Conservation (phyloP, 192 early-diverging fungal genomes). For the Haplosporangium gracile region DNA sequence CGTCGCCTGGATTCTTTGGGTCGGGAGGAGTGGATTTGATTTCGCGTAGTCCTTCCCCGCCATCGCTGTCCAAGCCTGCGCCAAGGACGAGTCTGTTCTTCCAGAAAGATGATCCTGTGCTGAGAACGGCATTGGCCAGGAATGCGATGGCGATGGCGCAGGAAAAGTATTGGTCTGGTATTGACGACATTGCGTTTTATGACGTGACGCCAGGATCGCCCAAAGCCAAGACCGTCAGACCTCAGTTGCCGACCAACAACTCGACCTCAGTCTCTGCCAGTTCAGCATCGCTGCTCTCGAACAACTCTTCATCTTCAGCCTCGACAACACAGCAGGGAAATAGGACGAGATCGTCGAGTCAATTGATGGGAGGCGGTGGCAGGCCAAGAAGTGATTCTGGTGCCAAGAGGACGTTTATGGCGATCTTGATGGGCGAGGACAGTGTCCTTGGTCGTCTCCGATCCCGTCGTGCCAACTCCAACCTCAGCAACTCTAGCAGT, state of each 20-base stretch:
- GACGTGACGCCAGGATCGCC: slow-evolving; percentile 39
- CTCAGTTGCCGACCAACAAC: not conserved
- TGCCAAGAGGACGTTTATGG: slow-evolving; percentile 35
- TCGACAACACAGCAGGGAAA: not conserved
- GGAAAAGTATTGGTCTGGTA: slow-evolving; percentile 53
- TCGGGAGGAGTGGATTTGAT: slow-evolving; percentile 5
- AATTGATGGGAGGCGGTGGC: slow-evolving; percentile 1
- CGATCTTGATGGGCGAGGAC: slow-evolving; percentile 55
- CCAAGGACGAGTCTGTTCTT: slow-evolving; percentile 55
- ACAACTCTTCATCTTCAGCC: slow-evolving; percentile 5
- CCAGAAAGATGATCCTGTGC: slow-evolving; percentile 51
- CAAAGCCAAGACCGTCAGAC: not conserved
- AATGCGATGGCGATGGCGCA: slow-evolving; percentile 51
- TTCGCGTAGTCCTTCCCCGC: slow-evolving; percentile 46
- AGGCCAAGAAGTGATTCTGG: slow-evolving; percentile 51
- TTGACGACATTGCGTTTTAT: slow-evolving; percentile 52
- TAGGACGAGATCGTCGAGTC: slow-evolving; percentile 7
- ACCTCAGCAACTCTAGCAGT: slow-evolving; percentile 14
- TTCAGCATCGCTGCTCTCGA: not conserved
- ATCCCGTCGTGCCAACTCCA: slow-evolving; percentile 19
- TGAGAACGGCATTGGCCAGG: slow-evolving; percentile 42
- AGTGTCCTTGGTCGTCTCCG: slow-evolving; percentile 40
- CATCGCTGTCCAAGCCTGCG: slow-evolving; percentile 14
- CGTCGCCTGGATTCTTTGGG: slow-evolving; percentile 10
- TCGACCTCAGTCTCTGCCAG: not conserved